Base-by-base conservation (phyloP, 2,329 filamentous ascomycete species). In the Parafenestella ontariensis region DNA sequence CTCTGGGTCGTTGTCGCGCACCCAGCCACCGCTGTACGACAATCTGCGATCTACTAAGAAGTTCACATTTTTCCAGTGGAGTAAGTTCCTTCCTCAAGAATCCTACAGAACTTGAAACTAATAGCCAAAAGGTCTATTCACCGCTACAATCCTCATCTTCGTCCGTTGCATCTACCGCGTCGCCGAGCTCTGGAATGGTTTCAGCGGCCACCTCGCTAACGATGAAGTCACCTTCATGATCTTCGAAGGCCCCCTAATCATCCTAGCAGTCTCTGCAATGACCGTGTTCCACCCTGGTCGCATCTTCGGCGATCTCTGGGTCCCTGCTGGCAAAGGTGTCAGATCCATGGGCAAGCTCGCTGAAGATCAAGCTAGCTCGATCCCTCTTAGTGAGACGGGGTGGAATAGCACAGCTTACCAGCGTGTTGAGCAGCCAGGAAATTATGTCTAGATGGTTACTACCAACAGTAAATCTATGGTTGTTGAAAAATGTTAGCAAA, bases 181-280 rank as follows among this genome's bases (percentile, higher is more conserved):
- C 44, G 76, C 76, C 1, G 80, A 83, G 69, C 73, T 82, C 18
- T 71, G 75, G 50, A 70, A 75, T 18, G 79, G 80, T 10, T 82
- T 80, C 65, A 56, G 59, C 29, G 74, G 78, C 45, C 44, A 68
- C 10, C 64, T 82, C 31, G 80, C 78, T 59, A 81, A 82, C 58
- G 61, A 82, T 36, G 75, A 83, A 61, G 59, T 70, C 11, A 73
- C 74, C 13, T 82, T 83, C 61, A 79, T 83, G 76, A 71, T 80
- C n/a, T 70, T 83, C 4, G 82, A 83, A 56, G 81, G 81, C 2
- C 77, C 78, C 1, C 79, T 83, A 77, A 79, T 85, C 46, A 72
- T 73, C 2, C 62, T 81, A 29, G 80, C 82, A 0, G 72, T 75
- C n/a, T 53, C 77, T 6, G 66, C 68, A 7, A 61, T 83, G 66